phyloP scores from a whole-genome alignment of 768 basidiomycete species.

The Phlebiopsis flavidoalba region DNA sequence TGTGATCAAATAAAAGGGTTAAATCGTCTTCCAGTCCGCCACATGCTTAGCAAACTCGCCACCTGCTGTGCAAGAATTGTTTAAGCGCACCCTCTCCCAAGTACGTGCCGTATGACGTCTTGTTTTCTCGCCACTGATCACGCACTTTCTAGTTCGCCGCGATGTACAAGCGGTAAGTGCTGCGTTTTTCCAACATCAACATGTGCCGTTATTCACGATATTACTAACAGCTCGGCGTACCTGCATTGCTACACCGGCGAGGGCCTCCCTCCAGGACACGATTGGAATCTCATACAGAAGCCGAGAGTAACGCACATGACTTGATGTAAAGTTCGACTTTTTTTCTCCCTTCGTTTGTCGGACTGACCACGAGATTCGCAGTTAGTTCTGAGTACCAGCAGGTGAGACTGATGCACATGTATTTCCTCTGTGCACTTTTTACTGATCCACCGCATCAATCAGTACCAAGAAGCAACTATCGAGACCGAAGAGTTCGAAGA shows the following conservation, averaged over 20 bases:
- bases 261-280: conserved; percentile 87
- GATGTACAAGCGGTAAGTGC: conserved; percentile 65
- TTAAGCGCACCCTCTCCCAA: conserved; percentile 64
- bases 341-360: not conserved
- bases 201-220: not conserved
- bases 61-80: conserved; percentile 84
- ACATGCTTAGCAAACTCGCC: conserved; percentile 72
- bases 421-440: not conserved
- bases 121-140: not conserved
- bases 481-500: conserved; percentile 39
- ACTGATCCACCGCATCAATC: not conserved
- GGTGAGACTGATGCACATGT: conserved; percentile 30
- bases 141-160: conserved; percentile 47
- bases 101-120: conserved; percentile 30
- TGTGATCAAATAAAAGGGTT: conserved; percentile 30
- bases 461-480: conserved; percentile 59
- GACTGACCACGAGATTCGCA: conserved; percentile 4
- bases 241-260: conserved; percentile 87
- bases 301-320: conserved; percentile 78
- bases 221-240: conserved; percentile 50
- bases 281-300: conserved; percentile 86
- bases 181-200: not conserved
- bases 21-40: conserved; percentile 31
- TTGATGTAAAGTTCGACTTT: conserved; percentile 56
- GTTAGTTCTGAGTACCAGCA: conserved; percentile 81